Evolutionary conservation across 345 rosid species (phyloP), one percentile per base, ranked within the genome.

Genomic region (Pugionium dolabratum): DNA sequence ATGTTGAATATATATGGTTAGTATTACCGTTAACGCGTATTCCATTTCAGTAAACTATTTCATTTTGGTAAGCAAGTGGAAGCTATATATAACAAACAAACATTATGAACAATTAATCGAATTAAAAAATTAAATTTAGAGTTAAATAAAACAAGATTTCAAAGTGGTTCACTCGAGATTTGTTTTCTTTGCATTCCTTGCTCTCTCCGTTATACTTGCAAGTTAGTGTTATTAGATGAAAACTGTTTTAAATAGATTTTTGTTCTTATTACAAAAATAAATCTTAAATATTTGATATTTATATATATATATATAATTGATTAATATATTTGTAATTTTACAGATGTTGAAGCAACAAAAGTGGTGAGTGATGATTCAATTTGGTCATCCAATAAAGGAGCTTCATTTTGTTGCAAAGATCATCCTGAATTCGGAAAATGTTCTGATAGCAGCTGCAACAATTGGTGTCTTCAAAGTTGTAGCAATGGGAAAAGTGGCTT

Each of bases 361-460:
- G 7, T 26, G 45, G 33, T 39, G 32, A 26, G 32, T 55, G 45
- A 55, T 7, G 31, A 4, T 60, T 60, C 65, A 32, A 1, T 60
- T 25, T 60, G 31, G 65, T 45, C 53, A 18, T 60, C 65, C 25
- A 60, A 18, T 9, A 60, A 60, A 32, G 30, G 3, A 31, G 52
- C 7, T 43, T 44, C 65, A 18, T 4, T 60, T 25, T 60, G 65
- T 60, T 60, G 65, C 32, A 18, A 60, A 3, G 53, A 60, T 60
- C 53, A 59, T 28, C 65, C 65, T 1, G 33, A 60, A 9, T 60
- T 60, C 45, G 53, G 65, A 60, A 53, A 18, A 33, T 60, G 65
- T 60, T 33, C 30, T 33, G 3, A 33, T 18, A 1, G 1, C 7
- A 44, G 6, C 1, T 59, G 52, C 52, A 44, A 25, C 9, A 5